These are phyloP conservation scores for Ceratocystis ficicola DNA, from an alignment of 2,329 filamentous ascomycete genomes.

Conservation along the genomic window DNA sequence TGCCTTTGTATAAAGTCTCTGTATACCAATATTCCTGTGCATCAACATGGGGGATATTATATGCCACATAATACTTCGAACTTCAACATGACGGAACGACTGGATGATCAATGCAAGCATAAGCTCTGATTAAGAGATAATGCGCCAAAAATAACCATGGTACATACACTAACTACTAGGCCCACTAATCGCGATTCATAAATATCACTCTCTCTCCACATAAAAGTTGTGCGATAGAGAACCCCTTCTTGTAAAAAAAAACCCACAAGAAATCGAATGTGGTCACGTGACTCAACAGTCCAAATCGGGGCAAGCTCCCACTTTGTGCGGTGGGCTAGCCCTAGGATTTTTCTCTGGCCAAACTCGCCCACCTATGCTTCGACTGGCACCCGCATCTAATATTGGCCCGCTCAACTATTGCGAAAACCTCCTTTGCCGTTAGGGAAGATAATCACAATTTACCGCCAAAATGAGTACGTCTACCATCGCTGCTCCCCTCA, in stretches of 20 bases:
- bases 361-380: slow-evolving; percentile 21
- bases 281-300: slow-evolving; percentile 11
- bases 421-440: slow-evolving; percentile 21
- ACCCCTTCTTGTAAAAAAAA: neutral
- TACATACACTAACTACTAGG: neutral
- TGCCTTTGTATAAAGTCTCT: neutral
- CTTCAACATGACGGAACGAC: no score
- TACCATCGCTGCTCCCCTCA: slow-evolving; percentile 17
- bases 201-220: neutral
- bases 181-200: neutral
- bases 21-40: neutral
- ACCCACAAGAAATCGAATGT: neutral
- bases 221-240: neutral
- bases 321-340: slow-evolving; percentile 21
- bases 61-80: no score
- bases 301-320: slow-evolving; percentile 17
- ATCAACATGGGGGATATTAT: neutral
- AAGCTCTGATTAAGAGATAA: no score
- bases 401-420: slow-evolving; percentile 21
- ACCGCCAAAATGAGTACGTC: slow-evolving; percentile 49
- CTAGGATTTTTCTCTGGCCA: slow-evolving; percentile 20
- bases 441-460: slow-evolving; percentile 26
- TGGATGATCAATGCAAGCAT: no score
- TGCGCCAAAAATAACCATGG: neutral
- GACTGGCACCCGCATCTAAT: slow-evolving; percentile 20